Percentiles rank a stretch among this genome's conserved stretches.
Evolutionary conservation across 2,329 filamentous ascomycete species (phyloP).

Genomic region (Hypoxylon sp.): DNA sequence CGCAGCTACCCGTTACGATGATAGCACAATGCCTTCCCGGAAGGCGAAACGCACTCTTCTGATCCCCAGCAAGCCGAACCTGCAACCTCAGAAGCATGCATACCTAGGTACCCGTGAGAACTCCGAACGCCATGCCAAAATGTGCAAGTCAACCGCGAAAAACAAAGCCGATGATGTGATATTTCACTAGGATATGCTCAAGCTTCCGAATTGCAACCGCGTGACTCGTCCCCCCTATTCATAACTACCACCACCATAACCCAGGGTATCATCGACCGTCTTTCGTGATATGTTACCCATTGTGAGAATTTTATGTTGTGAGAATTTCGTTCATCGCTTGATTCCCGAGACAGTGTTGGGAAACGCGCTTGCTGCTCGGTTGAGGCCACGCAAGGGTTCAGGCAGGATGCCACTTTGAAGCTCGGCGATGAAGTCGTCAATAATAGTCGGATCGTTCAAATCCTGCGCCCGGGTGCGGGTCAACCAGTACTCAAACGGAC

Average conservation of each 20-base stretch:
- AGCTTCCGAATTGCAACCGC: not conserved
- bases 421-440: slow-evolving; percentile 57
- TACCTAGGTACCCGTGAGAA: not conserved
- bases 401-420: slow-evolving; percentile 58
- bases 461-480: slow-evolving; percentile 59
- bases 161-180: not conserved
- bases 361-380: slow-evolving; percentile 55
- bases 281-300: not conserved
- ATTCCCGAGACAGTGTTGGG: slow-evolving; percentile 49
- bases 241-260: not conserved
- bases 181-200: not conserved
- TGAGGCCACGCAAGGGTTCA: slow-evolving; percentile 54
- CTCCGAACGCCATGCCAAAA: slow-evolving; percentile 22
- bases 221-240: not conserved
- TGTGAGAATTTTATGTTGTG: not conserved
- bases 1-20: not conserved
- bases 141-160: not conserved
- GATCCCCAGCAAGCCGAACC: not conserved
- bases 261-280: slow-evolving; percentile 1
- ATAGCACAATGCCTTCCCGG: not conserved
- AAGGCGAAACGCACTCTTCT: not conserved
- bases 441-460: slow-evolving; percentile 53
- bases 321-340: not conserved
- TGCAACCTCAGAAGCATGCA: not conserved
- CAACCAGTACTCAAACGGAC: slow-evolving; percentile 65